Evolutionary conservation across 2,329 filamentous ascomycete genomes (phyloP).

Genomic region (Pseudogymnoascus sp.): DNA sequence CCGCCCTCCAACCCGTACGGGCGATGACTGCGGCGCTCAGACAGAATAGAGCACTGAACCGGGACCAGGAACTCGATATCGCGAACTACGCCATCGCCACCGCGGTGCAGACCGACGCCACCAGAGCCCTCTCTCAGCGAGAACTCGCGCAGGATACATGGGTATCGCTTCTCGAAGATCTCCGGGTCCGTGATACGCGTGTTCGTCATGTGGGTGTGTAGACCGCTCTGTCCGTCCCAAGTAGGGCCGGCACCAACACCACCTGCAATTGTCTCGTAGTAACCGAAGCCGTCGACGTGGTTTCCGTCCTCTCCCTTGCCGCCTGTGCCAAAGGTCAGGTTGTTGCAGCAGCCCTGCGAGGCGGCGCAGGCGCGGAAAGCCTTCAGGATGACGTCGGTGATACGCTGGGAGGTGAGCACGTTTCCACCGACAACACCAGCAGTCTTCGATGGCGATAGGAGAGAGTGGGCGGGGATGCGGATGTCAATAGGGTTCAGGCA

Average conservation of each 20-base stretch:
- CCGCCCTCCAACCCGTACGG: conserved; percentile 82
- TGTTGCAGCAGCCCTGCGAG: conserved; percentile 72
- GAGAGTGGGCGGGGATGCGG: conserved; percentile 58
- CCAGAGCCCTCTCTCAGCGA: conserved; percentile 54
- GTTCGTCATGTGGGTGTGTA: conserved; percentile 83
- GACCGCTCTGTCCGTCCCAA: conserved; percentile 67
- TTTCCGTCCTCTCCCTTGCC: conserved; percentile 52
- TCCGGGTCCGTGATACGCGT: conserved; percentile 78
- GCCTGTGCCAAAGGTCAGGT: conserved; percentile 73
- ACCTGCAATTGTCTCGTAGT: conserved; percentile 78
- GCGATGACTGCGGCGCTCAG: conserved; percentile 64
- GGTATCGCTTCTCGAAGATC: conserved; percentile 69
- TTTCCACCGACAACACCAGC: conserved; percentile 77
- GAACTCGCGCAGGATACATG: conserved; percentile 65
- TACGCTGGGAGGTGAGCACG: conserved; percentile 68
- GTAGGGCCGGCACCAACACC: conserved; percentile 64
- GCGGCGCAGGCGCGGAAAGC: conserved; percentile 73
- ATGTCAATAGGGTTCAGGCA: conserved; percentile 70
- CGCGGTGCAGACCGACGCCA: conserved; percentile 56
- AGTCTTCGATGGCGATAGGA: conserved; percentile 65
- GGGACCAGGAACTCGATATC: conserved; percentile 75
- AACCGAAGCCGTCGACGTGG: conserved; percentile 67
- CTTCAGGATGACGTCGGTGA: conserved; percentile 73
- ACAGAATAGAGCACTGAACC: conserved; percentile 68
- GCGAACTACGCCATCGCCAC: conserved; percentile 67